Evolutionary conservation across 2,329 filamentous ascomycete species (phyloP), one percentile per base, ranked within the genome.

Genomic region (Fusarium pininemorale): DNA sequence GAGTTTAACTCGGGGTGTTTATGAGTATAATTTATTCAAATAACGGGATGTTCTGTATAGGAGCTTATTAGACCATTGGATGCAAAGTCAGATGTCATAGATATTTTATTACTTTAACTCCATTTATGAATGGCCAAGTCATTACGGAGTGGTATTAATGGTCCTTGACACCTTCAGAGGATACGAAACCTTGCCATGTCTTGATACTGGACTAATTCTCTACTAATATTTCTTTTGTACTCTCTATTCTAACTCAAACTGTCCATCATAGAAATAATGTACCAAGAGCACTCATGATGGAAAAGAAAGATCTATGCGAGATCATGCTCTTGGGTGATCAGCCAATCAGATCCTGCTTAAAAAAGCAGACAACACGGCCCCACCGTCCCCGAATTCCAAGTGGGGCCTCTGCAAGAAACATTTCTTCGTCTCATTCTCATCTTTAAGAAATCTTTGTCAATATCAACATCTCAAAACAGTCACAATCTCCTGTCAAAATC

Each of bases 331-430:
- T 35, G 14, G 32, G 32, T 24, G 10, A 26, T 11, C 28, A 50
- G 7, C 72, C 72, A 74, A 74, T 74, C 63, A 74, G n/a, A 60
- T 32, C 16, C n/a, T 35, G 22, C 15, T 24, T 65, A 73, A 75
- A 69, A 69, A 73, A 73, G 69, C 59, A 72, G 59, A 69, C 55
- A 54, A 39, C n/a, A 50, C 26, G 20, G n/a, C 48, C 50, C 68
- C 63, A 66, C 59, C 32, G 20, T 69, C 67, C 63, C 58, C 72
- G 38, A 74, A 69, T 26, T 51, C 61, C 39, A 59, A 66, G 72
- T 75, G 72, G 72, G 64, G 39, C 72, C 58, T 39, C 45, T 72
- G 72, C 60, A 74, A 74, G 72, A 75, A 73, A 74, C 72, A 57
- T 75, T 75, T 74, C 72, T 71, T 71, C 42, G 55, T 74, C 62